Evolutionary conservation across 225 moss, liverwort and hornwort genomes (phyloP).

Genomic region (Lunularia cruciata): DNA sequence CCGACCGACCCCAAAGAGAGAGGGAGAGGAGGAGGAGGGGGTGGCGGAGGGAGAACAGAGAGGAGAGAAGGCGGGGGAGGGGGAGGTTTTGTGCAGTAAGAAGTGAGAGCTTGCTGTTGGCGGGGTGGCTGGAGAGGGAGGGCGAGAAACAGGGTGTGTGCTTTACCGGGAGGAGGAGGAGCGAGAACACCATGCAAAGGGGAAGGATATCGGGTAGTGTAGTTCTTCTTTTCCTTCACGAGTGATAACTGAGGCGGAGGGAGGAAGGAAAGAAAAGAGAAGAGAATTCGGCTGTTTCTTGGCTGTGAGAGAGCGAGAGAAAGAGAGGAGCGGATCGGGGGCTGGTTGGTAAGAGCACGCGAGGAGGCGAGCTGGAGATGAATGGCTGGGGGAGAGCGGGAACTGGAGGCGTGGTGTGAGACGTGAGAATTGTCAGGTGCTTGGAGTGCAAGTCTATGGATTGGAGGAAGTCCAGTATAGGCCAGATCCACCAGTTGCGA

Average conservation of each 20-base stretch:
- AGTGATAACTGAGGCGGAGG: background rate
- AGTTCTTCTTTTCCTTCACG: background rate
- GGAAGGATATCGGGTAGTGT: background rate
- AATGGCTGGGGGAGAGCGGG: background rate
- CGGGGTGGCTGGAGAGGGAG: background rate
- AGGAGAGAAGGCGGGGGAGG: background rate
- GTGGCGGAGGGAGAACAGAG: too few species aligned
- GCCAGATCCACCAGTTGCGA: constrained; percentile 25
- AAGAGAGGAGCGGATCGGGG: too few species aligned
- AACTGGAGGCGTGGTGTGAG: background rate
- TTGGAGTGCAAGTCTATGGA: constrained; percentile 21
- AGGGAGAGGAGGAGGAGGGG: too few species aligned
- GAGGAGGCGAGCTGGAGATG: constrained; percentile 3
- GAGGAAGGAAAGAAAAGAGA: background rate
- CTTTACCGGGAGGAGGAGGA: background rate
- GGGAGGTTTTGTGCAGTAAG: too few species aligned
- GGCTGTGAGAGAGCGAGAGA: too few species aligned
- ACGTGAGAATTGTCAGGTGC: constrained; percentile 8
- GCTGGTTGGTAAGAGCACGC: too few species aligned
- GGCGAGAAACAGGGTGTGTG: constrained; percentile 12
- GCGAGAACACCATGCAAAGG: background rate
- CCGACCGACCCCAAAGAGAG: too few species aligned
- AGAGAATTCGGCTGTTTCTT: too few species aligned
- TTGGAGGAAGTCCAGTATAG: background rate
- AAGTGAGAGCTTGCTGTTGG: background rate